A percentile compares a stretch with the other conserved stretches of the same genome.
These are phyloP conservation scores for Oxytropis ochrocephala DNA, from an alignment of 306 rosid genomes.

Conservation along the genomic window DNA sequence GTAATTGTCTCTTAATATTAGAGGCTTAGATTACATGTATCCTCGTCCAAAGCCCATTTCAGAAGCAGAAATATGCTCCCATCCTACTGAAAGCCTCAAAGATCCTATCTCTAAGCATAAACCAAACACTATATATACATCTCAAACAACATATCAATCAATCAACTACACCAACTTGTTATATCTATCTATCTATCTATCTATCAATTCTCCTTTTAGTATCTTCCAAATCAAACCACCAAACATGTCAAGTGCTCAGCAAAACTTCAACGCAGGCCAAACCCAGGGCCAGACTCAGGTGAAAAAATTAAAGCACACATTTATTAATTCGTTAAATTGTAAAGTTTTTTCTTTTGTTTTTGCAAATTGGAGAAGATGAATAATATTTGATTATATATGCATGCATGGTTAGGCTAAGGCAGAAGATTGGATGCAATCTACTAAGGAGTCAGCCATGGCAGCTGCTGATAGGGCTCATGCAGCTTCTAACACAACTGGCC, in stretches of 20 bases:
- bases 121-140: conserved; percentile 17
- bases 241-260: conserved; percentile 52
- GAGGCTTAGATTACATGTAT: neutral
- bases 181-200: neutral
- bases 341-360: neutral
- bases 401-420: conserved; percentile 22
- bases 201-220: neutral
- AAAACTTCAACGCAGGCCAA: conserved; percentile 40
- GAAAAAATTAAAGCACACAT: neutral
- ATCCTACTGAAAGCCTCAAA: neutral
- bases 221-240: neutral
- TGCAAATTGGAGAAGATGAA: neutral
- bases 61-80: conserved; percentile 24
- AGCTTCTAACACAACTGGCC: conserved; percentile 30
- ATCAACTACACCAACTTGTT: neutral
- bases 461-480: conserved; percentile 28
- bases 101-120: conserved; percentile 21
- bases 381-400: neutral
- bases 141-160: neutral
- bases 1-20: neutral
- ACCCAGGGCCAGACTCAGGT: conserved; percentile 23
- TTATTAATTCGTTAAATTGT: neutral
- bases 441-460: conserved; percentile 34
- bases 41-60: conserved; percentile 16
- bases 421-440: conserved; percentile 20